Percentiles rank a stretch among this genome's conserved stretches.
These are phyloP conservation scores for Nepenthes gracilis DNA, from an alignment of 148 eudicot species.

Conservation along the genomic window DNA sequence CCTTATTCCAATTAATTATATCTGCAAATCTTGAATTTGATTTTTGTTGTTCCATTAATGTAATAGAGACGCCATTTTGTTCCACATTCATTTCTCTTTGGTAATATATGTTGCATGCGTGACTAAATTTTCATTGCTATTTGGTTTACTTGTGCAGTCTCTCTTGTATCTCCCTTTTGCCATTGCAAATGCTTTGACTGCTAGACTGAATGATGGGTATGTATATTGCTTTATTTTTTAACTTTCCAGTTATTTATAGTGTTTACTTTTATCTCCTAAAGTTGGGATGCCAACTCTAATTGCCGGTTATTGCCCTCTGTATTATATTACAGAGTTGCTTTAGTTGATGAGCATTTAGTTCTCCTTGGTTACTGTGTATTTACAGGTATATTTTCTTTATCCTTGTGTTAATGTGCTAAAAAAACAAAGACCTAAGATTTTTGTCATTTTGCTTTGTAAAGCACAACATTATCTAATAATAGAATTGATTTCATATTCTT, in stretches of 20 bases:
- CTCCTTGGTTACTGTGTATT: conserved; percentile 57
- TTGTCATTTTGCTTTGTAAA: not conserved
- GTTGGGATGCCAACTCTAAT: conserved; percentile 1
- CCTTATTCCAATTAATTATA: too few species aligned
- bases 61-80: not conserved
- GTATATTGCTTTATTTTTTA: conserved; percentile 2
- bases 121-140: not conserved
- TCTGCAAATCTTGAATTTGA: too few species aligned
- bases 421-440: not conserved
- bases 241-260: not conserved
- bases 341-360: conserved; percentile 84
- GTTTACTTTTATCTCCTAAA: not conserved
- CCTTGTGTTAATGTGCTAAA: not conserved
- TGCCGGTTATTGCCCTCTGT: not conserved
- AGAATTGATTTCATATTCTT: too few species aligned
- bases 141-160: conserved; percentile 33
- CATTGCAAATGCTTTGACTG: conserved; percentile 87
- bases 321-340: conserved; percentile 44
- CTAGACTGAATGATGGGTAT: conserved; percentile 85
- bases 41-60: too few species aligned
- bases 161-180: conserved; percentile 79
- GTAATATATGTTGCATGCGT: not conserved
- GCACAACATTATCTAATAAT: too few species aligned
- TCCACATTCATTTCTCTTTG: conserved; percentile 1
- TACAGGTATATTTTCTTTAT: conserved; percentile 43